phyloP scores from a whole-genome alignment of 345 rosid species.

The Bruguiera gymnorhiza region DNA sequence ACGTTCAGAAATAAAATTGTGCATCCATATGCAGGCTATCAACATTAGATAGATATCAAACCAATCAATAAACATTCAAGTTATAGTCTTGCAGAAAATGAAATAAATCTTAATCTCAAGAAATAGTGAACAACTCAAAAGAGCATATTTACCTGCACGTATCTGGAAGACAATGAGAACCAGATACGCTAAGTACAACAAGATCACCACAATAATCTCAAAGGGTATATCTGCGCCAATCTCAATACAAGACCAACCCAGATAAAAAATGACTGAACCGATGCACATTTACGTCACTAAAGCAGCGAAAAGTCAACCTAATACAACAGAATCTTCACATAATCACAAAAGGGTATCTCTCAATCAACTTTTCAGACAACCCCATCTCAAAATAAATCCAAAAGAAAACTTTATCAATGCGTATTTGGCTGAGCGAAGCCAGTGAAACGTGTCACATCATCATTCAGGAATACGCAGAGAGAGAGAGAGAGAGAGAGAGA shows the following conservation, averaged over 20 bases:
- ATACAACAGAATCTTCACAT: background rate
- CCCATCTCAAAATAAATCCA: slow-evolving; percentile 9
- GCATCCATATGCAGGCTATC: too few relatives aligned
- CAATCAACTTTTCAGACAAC: slow-evolving; percentile 18
- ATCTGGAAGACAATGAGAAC: background rate
- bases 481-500: background rate
- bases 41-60: background rate
- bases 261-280: background rate
- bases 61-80: background rate
- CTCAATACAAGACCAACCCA: background rate
- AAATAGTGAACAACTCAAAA: background rate
- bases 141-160: background rate
- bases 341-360: slow-evolving; percentile 16
- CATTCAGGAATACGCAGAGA: background rate
- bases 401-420: background rate
- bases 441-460: background rate
- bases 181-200: background rate
- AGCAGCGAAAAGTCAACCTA: background rate
- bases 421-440: background rate
- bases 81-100: background rate
- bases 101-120: background rate
- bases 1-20: too few relatives aligned
- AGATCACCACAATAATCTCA: background rate
- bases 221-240: background rate
- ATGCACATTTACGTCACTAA: background rate